Conservation (phyloP, 1,284 basidiomycete species). For the Stereum hirsutum region DNA sequence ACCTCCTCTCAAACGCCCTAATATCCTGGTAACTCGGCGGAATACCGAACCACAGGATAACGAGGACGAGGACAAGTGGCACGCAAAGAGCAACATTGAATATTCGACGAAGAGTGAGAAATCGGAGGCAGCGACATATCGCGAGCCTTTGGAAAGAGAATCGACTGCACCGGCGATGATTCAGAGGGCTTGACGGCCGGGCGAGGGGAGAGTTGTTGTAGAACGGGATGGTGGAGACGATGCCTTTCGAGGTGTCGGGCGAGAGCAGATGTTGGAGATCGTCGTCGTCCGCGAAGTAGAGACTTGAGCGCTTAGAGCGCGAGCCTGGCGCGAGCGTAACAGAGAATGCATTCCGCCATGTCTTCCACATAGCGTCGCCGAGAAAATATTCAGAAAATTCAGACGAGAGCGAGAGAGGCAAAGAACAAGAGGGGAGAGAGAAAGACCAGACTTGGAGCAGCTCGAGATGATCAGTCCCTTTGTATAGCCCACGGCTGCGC, state of each 20-base stretch:
- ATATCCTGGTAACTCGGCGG: conserved; percentile 11
- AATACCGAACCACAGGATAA: conserved; percentile 1
- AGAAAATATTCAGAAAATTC: too few relatives aligned
- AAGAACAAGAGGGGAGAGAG: neutral
- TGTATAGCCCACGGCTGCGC: too few relatives aligned
- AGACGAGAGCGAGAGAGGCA: neutral
- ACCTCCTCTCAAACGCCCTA: conserved; percentile 5
- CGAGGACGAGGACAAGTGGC: neutral
- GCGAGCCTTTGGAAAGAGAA: too few relatives aligned
- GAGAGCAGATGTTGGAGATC: neutral
- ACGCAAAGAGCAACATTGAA: neutral
- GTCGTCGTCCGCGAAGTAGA: neutral
- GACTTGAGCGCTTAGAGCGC: too few relatives aligned
- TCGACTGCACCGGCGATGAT: too few relatives aligned
- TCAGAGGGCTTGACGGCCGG: too few relatives aligned
- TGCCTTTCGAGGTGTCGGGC: too few relatives aligned
- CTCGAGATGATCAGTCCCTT: neutral
- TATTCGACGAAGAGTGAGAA: neutral
- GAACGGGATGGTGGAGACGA: too few relatives aligned
- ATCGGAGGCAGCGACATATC: neutral
- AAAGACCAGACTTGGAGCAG: neutral
- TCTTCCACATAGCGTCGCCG: too few relatives aligned
- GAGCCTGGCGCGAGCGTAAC: too few relatives aligned
- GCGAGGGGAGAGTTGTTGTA: too few relatives aligned
- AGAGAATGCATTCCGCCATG: too few relatives aligned